Base-by-base conservation (phyloP, 2,329 filamentous ascomycete genomes). In the Periconia sp. region DNA sequence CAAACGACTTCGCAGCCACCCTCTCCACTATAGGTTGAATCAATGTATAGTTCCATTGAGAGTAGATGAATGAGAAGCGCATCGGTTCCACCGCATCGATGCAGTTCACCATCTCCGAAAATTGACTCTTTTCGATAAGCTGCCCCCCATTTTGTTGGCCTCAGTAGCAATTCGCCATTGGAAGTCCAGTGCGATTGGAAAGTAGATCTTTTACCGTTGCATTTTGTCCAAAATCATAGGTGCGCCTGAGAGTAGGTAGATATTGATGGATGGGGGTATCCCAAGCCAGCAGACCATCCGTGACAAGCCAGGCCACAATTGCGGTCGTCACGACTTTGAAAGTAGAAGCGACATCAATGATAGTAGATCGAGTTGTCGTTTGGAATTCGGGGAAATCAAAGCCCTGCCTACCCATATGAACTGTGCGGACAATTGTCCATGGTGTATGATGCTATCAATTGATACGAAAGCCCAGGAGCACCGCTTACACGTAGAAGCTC, bases 381-480 rank as follows among this genome's bases (percentile, higher is more conserved):
- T 1, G 56, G 48, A 49, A 33, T 2, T 37, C 27, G 7, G 47
- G 42, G 1, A 23, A 2, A 6, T 10, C 31, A 14, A 47, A 45
- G 31, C 53, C 33, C 31, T 47, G 50, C n/a, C 37, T 35, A 14
- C 58, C 55, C 31, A 60, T 54, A 42, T 62, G 56, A 2, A 33
- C 53, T 47, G 1, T 27, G 23, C 23, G 23, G 23, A 27, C 23
- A 27, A 27, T 27, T 27, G 18, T 9, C 56, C 56, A 13, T 57
- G 52, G 18, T 62, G 54, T 18, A 62, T 47, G 9, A 59, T 54
- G 18, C 60, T 58, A 2, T n/a, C n/a, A n/a, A n/a, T n/a, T n/a
- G n/a, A n/a, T 59, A 11, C 9, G 58, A 60, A 13, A 62, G 49
- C 11, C 49, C 53, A 3, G 57, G 55, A 2, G 55, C 13, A 17